Evolutionary conservation across 1,284 basidiomycete species (phyloP).

Genomic region (Pisolithus thermaeus): DNA sequence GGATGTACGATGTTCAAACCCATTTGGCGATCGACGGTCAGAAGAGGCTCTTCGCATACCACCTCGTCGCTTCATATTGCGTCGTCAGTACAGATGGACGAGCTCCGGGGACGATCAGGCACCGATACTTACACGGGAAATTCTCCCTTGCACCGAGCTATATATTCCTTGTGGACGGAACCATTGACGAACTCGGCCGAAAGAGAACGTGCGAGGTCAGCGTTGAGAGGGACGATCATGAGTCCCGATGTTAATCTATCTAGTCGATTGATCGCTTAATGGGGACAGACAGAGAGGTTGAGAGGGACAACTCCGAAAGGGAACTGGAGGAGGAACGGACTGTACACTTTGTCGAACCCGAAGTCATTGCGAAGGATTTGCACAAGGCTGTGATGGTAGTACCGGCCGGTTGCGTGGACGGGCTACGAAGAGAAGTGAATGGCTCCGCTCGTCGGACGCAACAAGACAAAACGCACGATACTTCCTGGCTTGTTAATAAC

Average conservation of each 20-base stretch:
- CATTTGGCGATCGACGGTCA: constrained; percentile 94
- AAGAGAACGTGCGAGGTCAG: constrained; percentile 65
- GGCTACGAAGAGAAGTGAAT: constrained; percentile 43
- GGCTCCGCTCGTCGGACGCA: not conserved
- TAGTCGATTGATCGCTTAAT: constrained; percentile 86
- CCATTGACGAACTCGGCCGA: constrained; percentile 81
- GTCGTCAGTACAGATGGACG: not conserved
- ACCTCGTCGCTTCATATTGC: constrained; percentile 60
- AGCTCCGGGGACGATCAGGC: not conserved
- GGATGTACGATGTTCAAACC: constrained; percentile 93
- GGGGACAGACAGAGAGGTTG: constrained; percentile 2
- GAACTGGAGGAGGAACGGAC: constrained; percentile 41
- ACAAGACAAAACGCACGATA: constrained; percentile 48
- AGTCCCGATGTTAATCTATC: constrained; percentile 94
- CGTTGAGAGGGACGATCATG: constrained; percentile 88
- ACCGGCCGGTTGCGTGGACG: constrained; percentile 85
- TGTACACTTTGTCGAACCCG: constrained; percentile 77
- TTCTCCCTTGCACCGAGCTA: constrained; percentile 77
- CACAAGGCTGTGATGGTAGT: constrained; percentile 82
- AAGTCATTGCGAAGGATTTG: constrained; percentile 86
- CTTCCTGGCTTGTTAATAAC: constrained; percentile 95
- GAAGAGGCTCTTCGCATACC: constrained; percentile 79
- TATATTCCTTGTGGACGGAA: constrained; percentile 84
- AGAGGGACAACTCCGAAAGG: constrained; percentile 1
- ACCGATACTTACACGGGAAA: constrained; percentile 68